A percentile compares a stretch with the other conserved stretches of the same genome.
phyloP scores from a whole-genome alignment of 179 eudicot species.

The Nepenthes alata region DNA sequence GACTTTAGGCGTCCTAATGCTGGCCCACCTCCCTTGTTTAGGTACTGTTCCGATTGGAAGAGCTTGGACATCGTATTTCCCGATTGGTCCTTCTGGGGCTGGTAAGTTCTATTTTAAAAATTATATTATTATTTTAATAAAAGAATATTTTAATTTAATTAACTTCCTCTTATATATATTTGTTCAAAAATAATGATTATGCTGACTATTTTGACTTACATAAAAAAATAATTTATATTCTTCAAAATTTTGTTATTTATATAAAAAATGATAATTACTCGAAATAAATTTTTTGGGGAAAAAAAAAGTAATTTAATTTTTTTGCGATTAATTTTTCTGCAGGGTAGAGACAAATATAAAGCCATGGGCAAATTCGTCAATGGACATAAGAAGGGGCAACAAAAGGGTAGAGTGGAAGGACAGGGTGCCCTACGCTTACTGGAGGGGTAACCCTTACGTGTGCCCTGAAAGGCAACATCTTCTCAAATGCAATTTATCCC shows the following conservation, averaged over 20 bases:
- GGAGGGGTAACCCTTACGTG: slow-evolving; percentile 63
- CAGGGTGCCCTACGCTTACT: slow-evolving; percentile 64
- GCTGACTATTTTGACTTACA: too few relatives aligned
- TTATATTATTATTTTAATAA: too few relatives aligned
- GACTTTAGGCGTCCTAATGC: slow-evolving; percentile 21
- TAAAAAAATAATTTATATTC: too few relatives aligned
- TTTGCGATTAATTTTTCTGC: neutral
- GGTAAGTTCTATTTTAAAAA: slow-evolving; percentile 27
- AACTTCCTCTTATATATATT: too few relatives aligned
- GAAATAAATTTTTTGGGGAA: neutral
- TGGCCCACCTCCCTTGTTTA: slow-evolving; percentile 60
- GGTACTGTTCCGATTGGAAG: slow-evolving; percentile 48
- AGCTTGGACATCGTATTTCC: slow-evolving; percentile 71
- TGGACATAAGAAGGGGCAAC: slow-evolving; percentile 55
- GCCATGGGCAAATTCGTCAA: slow-evolving; percentile 41
- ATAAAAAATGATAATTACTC: neutral
- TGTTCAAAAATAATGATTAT: too few relatives aligned
- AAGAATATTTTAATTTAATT: too few relatives aligned
- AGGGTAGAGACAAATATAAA: slow-evolving; percentile 72
- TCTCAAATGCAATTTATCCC: slow-evolving; percentile 44
- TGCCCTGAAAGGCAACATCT: slow-evolving; percentile 39
- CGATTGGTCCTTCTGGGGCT: slow-evolving; percentile 89
- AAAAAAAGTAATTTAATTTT: neutral
- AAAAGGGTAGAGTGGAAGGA: slow-evolving; percentile 49
- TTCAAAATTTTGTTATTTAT: neutral